Evolutionary conservation across 2,329 filamentous ascomycete genomes (phyloP).

Genomic region (Colletotrichum sp.): DNA sequence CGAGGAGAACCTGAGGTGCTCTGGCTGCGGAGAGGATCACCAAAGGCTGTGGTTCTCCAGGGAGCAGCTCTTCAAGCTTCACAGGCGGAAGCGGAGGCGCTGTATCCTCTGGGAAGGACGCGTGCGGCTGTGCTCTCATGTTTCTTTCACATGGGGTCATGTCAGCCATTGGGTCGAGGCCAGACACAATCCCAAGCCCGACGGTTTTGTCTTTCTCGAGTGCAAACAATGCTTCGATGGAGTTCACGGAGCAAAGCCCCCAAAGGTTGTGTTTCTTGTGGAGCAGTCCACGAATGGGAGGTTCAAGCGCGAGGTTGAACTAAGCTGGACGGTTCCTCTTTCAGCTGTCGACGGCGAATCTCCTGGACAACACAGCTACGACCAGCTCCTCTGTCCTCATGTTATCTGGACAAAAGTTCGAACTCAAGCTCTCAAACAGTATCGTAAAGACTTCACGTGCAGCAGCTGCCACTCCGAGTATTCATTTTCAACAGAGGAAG

Average conservation of each 20-base stretch:
- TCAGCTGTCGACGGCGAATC: rapidly evolving
- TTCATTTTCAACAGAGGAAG: not conserved
- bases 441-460: rapidly evolving
- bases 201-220: not conserved
- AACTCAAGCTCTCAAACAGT: not conserved
- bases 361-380: rapidly evolving
- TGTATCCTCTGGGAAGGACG: not conserved
- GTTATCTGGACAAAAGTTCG: not conserved
- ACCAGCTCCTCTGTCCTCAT: not conserved
- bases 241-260: rapidly evolving
- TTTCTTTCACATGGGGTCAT: not conserved
- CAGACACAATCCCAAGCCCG: not conserved
- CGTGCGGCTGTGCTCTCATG: not conserved
- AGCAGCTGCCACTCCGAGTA: rapidly evolving
- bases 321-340: rapidly evolving
- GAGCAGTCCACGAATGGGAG: no score
- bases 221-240: rapidly evolving
- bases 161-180: not conserved
- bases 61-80: not conserved
- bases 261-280: no score
- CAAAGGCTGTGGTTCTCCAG: not conserved
- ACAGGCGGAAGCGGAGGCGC: rapidly evolving
- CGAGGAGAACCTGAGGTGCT: not conserved
- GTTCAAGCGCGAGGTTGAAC: no score
- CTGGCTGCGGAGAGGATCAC: not conserved